A percentile compares a stretch with the other conserved stretches of the same genome.
These are phyloP conservation scores for Phytophthora multivora DNA, from an alignment of 352 stramenopile genomes.

Conservation along the genomic window DNA sequence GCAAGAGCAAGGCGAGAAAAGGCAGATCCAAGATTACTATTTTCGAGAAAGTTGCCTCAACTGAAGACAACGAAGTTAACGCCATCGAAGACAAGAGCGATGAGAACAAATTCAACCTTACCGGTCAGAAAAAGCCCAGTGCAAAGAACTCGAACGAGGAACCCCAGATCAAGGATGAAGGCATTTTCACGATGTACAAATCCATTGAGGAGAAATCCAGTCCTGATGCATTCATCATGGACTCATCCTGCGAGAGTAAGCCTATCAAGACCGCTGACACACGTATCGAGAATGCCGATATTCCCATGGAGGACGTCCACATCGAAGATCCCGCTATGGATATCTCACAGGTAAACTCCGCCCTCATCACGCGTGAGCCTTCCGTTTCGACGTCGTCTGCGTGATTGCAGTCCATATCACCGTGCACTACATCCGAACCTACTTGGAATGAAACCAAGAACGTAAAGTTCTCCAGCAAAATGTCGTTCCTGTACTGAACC, in stretches of 20 bases:
- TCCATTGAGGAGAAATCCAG: conserved; percentile 4
- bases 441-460: conserved; percentile 3
- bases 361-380: conserved; percentile 8
- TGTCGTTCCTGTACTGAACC: conserved; percentile 5
- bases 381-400: background rate
- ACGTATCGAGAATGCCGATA: background rate
- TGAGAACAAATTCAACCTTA: background rate
- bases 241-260: background rate
- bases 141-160: background rate
- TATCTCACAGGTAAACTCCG: too few relatives aligned
- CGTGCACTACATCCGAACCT: background rate
- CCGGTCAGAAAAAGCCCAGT: background rate
- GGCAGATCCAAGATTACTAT: background rate
- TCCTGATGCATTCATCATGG: background rate
- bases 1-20: conserved; percentile 12
- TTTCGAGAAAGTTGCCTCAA: background rate
- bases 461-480: background rate
- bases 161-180: conserved; percentile 1
- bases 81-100: background rate
- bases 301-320: background rate
- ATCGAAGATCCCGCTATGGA: background rate
- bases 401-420: conserved; percentile 4
- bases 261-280: background rate
- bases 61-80: background rate
- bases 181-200: background rate